Evolutionary conservation across 345 rosid genomes (phyloP), one percentile per base, ranked within the genome.

Genomic region (Anastatica hierochuntica): DNA sequence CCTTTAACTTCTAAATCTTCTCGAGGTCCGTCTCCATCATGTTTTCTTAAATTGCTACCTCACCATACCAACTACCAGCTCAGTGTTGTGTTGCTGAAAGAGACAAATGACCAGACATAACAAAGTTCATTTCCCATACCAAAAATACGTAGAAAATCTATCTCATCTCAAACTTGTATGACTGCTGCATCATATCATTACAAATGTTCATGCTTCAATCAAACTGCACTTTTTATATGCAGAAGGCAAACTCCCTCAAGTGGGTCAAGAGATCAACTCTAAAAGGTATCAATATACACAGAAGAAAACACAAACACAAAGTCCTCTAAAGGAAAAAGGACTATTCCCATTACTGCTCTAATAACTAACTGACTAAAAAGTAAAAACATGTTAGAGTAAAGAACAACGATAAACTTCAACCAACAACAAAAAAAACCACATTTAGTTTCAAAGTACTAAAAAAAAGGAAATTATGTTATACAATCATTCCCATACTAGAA

Each of bases 1-100:
- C 97, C 73, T 85, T 88, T 56, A 88, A 61, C 65, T 85, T 79
- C 49, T 88, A 88, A 69, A 92, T 88, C 73, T 88, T 88, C 62
- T 78, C 87, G 2, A 88, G 86, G 74, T 92, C 94, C 3, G 79
- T 77, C 85, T 83, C 98, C 17, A 77, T 79, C 78, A 71, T 81
- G 71, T 92, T 66, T 62, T 79, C 67, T 72, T 88, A 59, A 92
- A 92, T 63, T 88, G 95, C 67, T 85, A 94, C 58, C 97, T 83
- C 44, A 92, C 90, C 79, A 83, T 75, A 40, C 75, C 73, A 65
- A 92, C 78, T 62, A 92, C 74, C 20, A 92, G 80, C 44, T 60
- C 65, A 1, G 98, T 81, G 70, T 92, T 92, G 67, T 92, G 83
- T 78, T 92, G 81, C 97, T 88, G 84, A 77, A 67, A 7, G 45